These are phyloP conservation scores for Metarhizium sp. DNA, from an alignment of 2,329 filamentous ascomycete genomes.

Conservation along the genomic window DNA sequence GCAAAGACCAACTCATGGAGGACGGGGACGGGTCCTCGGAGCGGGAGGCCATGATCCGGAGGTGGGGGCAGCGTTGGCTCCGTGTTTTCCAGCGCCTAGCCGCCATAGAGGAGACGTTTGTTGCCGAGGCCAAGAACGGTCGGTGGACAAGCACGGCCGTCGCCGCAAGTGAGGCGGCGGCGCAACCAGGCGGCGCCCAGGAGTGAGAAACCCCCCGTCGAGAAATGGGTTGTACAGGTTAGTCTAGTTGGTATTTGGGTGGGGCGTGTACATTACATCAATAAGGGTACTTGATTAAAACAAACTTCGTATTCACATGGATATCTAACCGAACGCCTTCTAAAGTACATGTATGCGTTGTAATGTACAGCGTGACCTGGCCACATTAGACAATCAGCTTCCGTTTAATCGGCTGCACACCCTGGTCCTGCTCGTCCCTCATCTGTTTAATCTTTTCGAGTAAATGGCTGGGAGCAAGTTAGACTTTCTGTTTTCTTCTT, in stretches of 20 bases:
- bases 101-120: constrained; percentile 73
- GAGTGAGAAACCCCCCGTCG: too few species aligned
- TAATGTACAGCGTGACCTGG: too few species aligned
- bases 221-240: too few species aligned
- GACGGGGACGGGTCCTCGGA: constrained; percentile 47
- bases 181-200: too few species aligned
- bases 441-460: constrained; percentile 44
- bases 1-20: constrained; percentile 69
- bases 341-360: too few species aligned
- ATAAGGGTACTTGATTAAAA: too few species aligned
- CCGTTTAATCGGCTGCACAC: constrained; percentile 34
- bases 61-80: constrained; percentile 82
- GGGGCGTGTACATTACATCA: too few species aligned
- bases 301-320: too few species aligned
- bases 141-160: background rate
- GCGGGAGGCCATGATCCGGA: constrained; percentile 56
- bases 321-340: too few species aligned
- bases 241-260: too few species aligned
- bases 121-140: constrained; percentile 23
- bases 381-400: constrained; percentile 27
- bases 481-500: constrained; percentile 15
- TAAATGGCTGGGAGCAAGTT: constrained; percentile 35
- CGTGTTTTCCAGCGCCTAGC: constrained; percentile 73
- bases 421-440: constrained; percentile 24
- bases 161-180: background rate